Evolutionary conservation across 163 green algal genomes (phyloP), one percentile per base, ranked within the genome.

Genomic region (Scenedesmus sp.): DNA sequence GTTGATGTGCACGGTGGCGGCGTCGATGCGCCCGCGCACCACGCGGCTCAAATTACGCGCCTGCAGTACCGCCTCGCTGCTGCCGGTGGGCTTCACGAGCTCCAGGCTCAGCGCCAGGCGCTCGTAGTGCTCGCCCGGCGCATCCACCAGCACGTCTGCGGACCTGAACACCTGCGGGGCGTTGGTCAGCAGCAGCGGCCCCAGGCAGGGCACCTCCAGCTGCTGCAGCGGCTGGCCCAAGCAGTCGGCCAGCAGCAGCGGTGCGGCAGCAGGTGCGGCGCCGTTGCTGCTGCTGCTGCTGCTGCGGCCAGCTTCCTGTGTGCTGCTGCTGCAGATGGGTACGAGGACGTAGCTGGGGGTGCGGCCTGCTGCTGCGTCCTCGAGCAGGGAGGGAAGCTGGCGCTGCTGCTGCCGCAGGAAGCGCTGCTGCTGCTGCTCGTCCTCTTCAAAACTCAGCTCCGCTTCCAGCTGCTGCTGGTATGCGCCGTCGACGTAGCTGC

Each of bases 391-490:
- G 2, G 85, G 85, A 49, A 90, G 40, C 49, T 61, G 85, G 42
- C 33, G 85, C 85, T 90, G 72, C 85, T 90, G 85, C 70, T 84
- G 70, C 44, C 72, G 85, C 46, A 90, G 59, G n/a, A 13, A 83
- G 65, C 85, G 85, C 68, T 72, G 85, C 16, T 89, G 85, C 85
- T 89, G 85, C 85, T 83, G 65, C 65, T 89, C 85, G 16, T 89
- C 85, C 43, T 89, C 85, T 37, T 89, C 85, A 56, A 46, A 83
- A 5, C 42, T 85, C 22, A 84, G 16, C 70, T 85, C 72, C 43
- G 26, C 16, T 26, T 83, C 44, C 44, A 72, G 85, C 85, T 89
- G 85, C 65, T 89, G 85, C 85, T 89, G 85, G 68, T 76, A 70
- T 10, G n/a, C 13, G 5, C 10, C 42, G 0, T 70, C 42, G 20